phyloP scores from a whole-genome alignment of 73 alveolate species.

The Durusdinium trenchii region DNA sequence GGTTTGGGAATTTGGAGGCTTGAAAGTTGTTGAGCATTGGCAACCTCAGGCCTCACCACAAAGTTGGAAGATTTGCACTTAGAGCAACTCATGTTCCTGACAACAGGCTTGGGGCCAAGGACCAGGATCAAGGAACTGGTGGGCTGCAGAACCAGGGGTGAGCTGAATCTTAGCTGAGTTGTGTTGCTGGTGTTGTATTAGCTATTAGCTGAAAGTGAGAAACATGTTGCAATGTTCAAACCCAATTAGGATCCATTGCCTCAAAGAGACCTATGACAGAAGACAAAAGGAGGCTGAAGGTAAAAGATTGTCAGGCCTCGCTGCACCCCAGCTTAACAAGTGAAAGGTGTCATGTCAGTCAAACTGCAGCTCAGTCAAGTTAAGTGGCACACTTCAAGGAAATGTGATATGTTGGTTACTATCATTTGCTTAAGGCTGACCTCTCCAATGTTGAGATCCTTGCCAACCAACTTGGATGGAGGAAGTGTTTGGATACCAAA shows the following conservation, averaged over 20 bases:
- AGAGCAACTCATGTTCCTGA: not conserved
- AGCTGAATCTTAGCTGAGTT: not conserved
- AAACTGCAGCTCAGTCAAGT: too few relatives aligned
- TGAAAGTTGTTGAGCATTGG: not conserved
- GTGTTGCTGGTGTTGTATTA: not conserved
- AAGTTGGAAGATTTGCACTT: not conserved
- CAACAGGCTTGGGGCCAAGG: not conserved
- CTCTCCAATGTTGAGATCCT: not conserved
- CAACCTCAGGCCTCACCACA: not conserved
- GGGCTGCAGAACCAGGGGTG: not conserved
- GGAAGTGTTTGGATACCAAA: not conserved
- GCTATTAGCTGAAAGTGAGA: not conserved
- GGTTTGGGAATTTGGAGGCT: not conserved
- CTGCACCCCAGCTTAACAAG: not conserved
- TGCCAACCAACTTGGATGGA: not conserved
- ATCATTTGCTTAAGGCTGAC: not conserved
- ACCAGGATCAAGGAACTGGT: not conserved
- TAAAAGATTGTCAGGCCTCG: not conserved
- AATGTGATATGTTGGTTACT: too few relatives aligned
- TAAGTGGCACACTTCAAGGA: too few relatives aligned
- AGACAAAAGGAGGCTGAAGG: not conserved
- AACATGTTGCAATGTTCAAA: not conserved
- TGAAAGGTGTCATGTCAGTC: not conserved
- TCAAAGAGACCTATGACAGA: not conserved
- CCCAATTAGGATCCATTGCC: not conserved